Conservation (phyloP, 192 early-diverging fungal genomes). For the Entrophospora sp. region DNA sequence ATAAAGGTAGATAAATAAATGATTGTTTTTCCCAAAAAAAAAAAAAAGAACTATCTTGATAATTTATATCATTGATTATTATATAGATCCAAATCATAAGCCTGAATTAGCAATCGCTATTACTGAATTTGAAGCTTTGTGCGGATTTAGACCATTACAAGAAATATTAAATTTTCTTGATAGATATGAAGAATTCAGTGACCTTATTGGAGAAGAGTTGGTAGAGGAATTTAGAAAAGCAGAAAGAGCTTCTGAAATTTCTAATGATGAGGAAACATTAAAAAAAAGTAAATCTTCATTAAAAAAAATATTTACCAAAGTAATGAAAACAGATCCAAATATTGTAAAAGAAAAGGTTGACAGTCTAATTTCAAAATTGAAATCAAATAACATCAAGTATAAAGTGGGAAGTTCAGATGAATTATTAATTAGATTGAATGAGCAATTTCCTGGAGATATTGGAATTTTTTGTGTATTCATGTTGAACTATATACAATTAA, state of each 20-base stretch:
- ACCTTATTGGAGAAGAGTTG: conserved; percentile 52
- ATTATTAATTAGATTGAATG: conserved; percentile 63
- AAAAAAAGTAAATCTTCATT: background rate
- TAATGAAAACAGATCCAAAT: conserved; percentile 4
- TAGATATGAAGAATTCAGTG: conserved; percentile 71
- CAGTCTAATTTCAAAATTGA: background rate
- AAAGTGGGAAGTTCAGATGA: conserved; percentile 29
- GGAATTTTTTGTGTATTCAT: conserved; percentile 84
- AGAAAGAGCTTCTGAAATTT: too few species aligned
- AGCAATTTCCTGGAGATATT: conserved; percentile 85
- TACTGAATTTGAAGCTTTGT: conserved; percentile 90
- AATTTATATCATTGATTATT: background rate
- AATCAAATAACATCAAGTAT: background rate
- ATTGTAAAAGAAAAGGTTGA: background rate
- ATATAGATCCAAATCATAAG: conserved; percentile 74
- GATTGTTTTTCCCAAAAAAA: background rate
- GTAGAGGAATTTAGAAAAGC: too few species aligned
- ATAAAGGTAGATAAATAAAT: conserved; percentile 52
- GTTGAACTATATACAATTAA: conserved; percentile 75
- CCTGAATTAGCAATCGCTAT: conserved; percentile 97
- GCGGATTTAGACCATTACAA: conserved; percentile 78
- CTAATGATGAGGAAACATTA: background rate
- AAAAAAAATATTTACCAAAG: background rate
- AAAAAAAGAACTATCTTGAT: background rate
- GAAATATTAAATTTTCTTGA: conserved; percentile 62